Base-by-base conservation (phyloP, 1,284 basidiomycete genomes). In the Moesziomyces aphidis region DNA sequence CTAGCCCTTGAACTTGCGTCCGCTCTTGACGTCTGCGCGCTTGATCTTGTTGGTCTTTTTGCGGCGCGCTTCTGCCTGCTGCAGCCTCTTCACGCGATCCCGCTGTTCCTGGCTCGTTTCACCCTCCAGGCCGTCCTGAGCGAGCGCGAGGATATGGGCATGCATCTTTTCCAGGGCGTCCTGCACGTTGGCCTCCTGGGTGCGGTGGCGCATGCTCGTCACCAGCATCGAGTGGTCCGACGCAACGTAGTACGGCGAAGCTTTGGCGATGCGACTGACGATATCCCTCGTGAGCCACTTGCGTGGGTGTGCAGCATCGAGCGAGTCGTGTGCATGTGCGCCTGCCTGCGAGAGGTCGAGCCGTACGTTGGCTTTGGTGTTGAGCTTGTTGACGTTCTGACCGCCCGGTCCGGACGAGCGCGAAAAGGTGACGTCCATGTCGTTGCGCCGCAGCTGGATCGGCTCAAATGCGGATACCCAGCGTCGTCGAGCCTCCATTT, bases 381-480 rank as follows among this genome's bases (percentile, higher is more conserved):
- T 77, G 61, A 77, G 63, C 58, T 70, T 77, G 71, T 77, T 77
- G 55, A 77, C 74, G 49, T 77, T 77, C 49, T 77, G 74, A n/a
- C 74, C 74, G 13, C 74, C 74, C 15, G 74, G 74, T 10, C 74
- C 74, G 26, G 70, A 73, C 36, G 66, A 70, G 36, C 74, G 62
- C 4, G 74, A 73, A 28, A 77, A 77, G 51, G 58, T 61, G 42
- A 73, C 64, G 2, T 66, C 53, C 50, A 54, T 71, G 26, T 77
- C 63, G 39, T 60, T 69, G 45, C 67, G 61, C 21, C 57, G 60
- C 4, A 74, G 57, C 17, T 39, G 47, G 54, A 66, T 24, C 22
- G 53, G 36, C 36, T 51, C 26, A 47, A 74, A 74, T 1, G 26
- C 4, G 19, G 66, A 31, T 0, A 70, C 34, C 72, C 72, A 74